Base-by-base conservation (phyloP, 805 yeast species). In the Alloascoidea hylecoeti region DNA sequence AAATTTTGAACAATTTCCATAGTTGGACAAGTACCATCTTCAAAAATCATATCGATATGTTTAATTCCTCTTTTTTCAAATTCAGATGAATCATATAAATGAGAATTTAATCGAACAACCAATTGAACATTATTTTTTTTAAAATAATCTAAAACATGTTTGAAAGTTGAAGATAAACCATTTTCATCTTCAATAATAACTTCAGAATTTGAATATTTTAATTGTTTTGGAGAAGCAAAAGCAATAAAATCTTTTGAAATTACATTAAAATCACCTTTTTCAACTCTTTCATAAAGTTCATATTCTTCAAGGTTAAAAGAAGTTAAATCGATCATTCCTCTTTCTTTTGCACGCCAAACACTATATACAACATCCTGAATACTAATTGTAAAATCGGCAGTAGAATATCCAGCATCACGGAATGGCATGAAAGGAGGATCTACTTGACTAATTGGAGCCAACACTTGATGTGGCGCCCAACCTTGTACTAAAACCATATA, bases 381-480 rank as follows among this genome's bases (percentile, higher is more conserved):
- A 12, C 95, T 76, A 43, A 92, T 72, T 51, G 82, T 94, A 51
- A 85, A 92, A 57, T 92, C 98, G 2, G 97, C 95, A 41, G 78
- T 78, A 2, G 96, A 83, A 58, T 92, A 92, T 2, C 98, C 98
- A 1, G 98, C 98, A 56, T 92, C 98, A 55, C 98, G 68, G 60
- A 88, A 92, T 1, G 88, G 81, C 80, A 82, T 88, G 46, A 89
- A 78, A 4, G 97, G 96, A 2, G 95, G 95, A 37, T 81, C 86
- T 4, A 78, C 74, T 56, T 92, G 97, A 1, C 92, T 75, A 39
- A 92, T 72, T 1, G 98, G 98, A 42, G 94, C 96, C 45, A 92
- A 60, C 0, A 88, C 98, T 57, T 92, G 92, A 57, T 92, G 98
- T 0, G 98, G 98, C 1, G 96, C 85, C 98, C 98, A 92, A 12